Percentiles rank a stretch among this genome's conserved stretches.
Conservation (phyloP, 2,329 filamentous ascomycete species). For the Cytospora leucostoma region DNA sequence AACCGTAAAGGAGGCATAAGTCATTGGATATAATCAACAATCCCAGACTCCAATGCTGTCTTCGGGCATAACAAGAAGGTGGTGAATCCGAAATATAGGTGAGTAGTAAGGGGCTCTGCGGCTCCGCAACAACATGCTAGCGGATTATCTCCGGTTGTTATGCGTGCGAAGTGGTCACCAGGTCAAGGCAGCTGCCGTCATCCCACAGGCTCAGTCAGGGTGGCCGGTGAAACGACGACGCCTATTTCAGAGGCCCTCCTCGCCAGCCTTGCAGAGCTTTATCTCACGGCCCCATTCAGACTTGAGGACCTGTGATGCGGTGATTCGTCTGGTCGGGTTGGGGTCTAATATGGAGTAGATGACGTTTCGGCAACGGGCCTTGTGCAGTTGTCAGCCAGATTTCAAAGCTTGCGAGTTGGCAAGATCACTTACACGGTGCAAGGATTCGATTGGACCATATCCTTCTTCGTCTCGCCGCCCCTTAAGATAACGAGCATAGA, state of each 20-base stretch:
- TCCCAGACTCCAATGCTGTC: conserved; percentile 25
- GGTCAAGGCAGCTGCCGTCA: conserved; percentile 27
- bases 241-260: conserved; percentile 77
- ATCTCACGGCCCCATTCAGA: conserved; percentile 99
- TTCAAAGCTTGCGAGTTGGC: not conserved
- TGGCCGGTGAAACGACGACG: conserved; percentile 33
- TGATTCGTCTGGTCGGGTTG: conserved; percentile 88
- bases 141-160: conserved; percentile 16
- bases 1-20: conserved; percentile 18
- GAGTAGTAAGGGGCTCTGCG: conserved; percentile 11
- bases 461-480: conserved; percentile 92
- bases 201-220: conserved; percentile 18
- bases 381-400: conserved; percentile 1
- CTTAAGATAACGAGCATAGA: conserved; percentile 91
- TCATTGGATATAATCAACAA: conserved; percentile 22
- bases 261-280: conserved; percentile 92
- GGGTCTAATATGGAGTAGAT: conserved; percentile 98
- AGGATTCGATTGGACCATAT: conserved; percentile 92
- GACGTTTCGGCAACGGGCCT: conserved; percentile 97
- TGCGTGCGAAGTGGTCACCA: conserved; percentile 23
- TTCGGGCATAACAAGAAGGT: conserved; percentile 20
- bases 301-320: conserved; percentile 93
- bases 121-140: conserved; percentile 18
- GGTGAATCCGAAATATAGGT: conserved; percentile 16
- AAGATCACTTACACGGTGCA: conserved; percentile 76